Percentiles rank a stretch among this genome's conserved stretches.
Evolutionary conservation across 306 rosid species (phyloP).

Genomic region (Glycine tomentella): DNA sequence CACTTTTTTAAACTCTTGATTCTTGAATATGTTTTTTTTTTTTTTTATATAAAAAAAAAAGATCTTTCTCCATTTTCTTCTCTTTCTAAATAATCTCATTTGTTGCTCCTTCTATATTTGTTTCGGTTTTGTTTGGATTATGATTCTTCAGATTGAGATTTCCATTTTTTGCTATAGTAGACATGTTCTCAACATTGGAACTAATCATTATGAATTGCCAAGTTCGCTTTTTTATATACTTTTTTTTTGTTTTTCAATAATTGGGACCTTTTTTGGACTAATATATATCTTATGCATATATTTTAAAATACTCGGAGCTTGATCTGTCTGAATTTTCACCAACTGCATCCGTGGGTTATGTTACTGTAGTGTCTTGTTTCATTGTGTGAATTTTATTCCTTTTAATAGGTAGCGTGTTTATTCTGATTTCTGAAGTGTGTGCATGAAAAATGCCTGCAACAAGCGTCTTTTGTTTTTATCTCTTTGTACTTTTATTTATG

Average conservation of each 20-base stretch:
- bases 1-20: neutral
- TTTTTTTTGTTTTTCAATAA: neutral
- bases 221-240: neutral
- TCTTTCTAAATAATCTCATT: neutral
- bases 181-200: slow-evolving; percentile 31
- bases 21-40: neutral
- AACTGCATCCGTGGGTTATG: neutral
- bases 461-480: neutral
- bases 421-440: slow-evolving; percentile 24
- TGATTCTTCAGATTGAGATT: slow-evolving; percentile 20
- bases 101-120: neutral
- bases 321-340: slow-evolving; percentile 30
- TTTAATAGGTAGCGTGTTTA: slow-evolving; percentile 12
- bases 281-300: neutral
- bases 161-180: neutral
- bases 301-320: slow-evolving; percentile 5
- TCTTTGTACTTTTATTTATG: slow-evolving; percentile 37
- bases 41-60: too few species aligned
- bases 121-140: slow-evolving; percentile 16
- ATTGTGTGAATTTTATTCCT: neutral
- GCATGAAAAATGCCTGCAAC: slow-evolving; percentile 15
- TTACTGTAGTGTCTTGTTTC: neutral
- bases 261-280: slow-evolving; percentile 9
- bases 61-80: too few species aligned
- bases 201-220: neutral